Percentiles rank a stretch among this genome's conserved stretches.
Conservation (phyloP, 1,284 basidiomycete genomes). For the Cryptococcus sp. region DNA sequence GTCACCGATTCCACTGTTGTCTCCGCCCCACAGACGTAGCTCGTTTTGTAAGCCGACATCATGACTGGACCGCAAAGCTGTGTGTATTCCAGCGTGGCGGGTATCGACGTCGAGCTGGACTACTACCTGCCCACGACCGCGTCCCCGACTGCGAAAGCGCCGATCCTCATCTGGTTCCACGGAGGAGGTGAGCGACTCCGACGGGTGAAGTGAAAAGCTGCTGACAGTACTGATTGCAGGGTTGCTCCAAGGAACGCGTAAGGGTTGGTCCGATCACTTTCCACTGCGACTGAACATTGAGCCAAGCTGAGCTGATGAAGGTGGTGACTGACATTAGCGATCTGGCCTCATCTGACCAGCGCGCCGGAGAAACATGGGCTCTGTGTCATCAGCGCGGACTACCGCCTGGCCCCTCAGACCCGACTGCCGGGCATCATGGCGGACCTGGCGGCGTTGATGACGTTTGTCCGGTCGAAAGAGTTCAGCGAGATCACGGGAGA, state of each 20-base stretch:
- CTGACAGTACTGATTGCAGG: too few species aligned
- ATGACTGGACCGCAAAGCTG: too few species aligned
- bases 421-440: conserved; percentile 17
- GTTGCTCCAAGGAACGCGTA: background rate
- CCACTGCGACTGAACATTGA: too few species aligned
- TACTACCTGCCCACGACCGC: too few species aligned
- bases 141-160: background rate
- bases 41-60: too few species aligned
- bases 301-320: background rate
- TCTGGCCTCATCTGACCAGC: conserved; percentile 9
- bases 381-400: conserved; percentile 18
- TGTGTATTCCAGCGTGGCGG: too few species aligned
- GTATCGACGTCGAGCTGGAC: too few species aligned
- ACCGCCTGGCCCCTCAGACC: conserved; percentile 23
- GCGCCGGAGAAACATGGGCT: conserved; percentile 13
- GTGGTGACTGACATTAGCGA: conserved; percentile 4
- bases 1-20: too few species aligned
- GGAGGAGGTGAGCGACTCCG: background rate
- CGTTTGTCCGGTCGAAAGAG: conserved; percentile 10
- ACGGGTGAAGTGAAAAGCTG: too few species aligned
- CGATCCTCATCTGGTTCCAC: background rate
- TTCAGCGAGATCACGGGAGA: conserved; percentile 7
- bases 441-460: conserved; percentile 10
- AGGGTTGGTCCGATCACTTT: background rate
- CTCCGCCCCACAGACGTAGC: too few species aligned